A percentile compares a stretch with the other conserved stretches of the same genome.
phyloP scores from a whole-genome alignment of 164 flowering plant genomes.

The Annona squamosa region DNA sequence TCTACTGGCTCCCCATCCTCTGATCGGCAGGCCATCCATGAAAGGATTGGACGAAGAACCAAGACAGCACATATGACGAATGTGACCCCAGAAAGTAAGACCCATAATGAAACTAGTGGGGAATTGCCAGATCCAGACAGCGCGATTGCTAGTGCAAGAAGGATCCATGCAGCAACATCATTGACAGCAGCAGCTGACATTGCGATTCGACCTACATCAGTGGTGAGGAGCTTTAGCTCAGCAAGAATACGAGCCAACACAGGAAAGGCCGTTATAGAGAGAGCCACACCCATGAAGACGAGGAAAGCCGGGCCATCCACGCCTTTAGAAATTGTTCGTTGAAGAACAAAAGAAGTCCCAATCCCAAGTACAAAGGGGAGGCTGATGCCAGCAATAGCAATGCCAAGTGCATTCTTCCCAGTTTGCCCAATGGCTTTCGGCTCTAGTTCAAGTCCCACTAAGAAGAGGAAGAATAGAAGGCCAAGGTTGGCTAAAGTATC shows the following conservation, averaged over 20 bases:
- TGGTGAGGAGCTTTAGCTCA: conserved; percentile 70
- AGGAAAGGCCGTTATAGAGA: conserved; percentile 81
- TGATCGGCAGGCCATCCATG: conserved; percentile 45
- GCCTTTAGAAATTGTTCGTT: conserved; percentile 45
- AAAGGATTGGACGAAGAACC: conserved; percentile 36
- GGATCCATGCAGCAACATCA: conserved; percentile 77
- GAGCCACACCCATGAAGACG: conserved; percentile 81
- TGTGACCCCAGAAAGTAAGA: conserved; percentile 39
- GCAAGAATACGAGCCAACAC: conserved; percentile 82
- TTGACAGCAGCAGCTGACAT: conserved; percentile 93
- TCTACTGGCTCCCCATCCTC: conserved; percentile 63
- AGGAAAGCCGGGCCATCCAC: conserved; percentile 41
- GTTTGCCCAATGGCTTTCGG: conserved; percentile 42
- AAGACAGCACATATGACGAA: conserved; percentile 29
- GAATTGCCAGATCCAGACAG: conserved; percentile 45
- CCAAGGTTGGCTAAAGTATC: conserved; percentile 82
- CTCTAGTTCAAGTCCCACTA: conserved; percentile 69
- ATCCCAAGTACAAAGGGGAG: conserved; percentile 63
- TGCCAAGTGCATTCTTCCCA: conserved; percentile 48
- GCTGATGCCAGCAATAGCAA: conserved; percentile 63
- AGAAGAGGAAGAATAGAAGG: conserved; percentile 68
- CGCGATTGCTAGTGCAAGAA: conserved; percentile 73
- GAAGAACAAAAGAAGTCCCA: conserved; percentile 50
- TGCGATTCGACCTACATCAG: conserved; percentile 74
- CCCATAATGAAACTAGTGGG: conserved; percentile 53